These are phyloP conservation scores for Phytopythium litorale DNA, from an alignment of 352 stramenopile species.

Conservation along the genomic window DNA sequence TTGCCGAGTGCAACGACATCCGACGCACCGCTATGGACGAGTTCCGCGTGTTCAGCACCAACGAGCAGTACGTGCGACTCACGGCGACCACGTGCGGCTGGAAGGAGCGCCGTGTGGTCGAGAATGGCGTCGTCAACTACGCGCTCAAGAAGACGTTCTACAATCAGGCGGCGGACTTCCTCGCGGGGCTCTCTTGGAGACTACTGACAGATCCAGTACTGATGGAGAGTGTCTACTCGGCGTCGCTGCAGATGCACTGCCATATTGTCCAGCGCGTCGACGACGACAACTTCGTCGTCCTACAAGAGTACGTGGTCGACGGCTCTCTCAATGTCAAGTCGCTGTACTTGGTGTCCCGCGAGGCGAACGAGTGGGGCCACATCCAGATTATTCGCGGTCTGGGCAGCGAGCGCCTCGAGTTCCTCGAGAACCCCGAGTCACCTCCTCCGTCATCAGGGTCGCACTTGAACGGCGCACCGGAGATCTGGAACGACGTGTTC, in stretches of 20 bases:
- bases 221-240: slow-evolving; percentile 7
- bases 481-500: slow-evolving; percentile 7
- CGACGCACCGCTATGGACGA: not conserved
- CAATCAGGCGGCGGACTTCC: not conserved
- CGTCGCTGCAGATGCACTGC: slow-evolving; percentile 2
- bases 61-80: slow-evolving; percentile 4
- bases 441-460: not conserved
- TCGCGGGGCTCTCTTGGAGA: not conserved
- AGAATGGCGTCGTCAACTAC: slow-evolving; percentile 6
- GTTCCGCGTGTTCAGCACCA: slow-evolving; percentile 6
- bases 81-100: slow-evolving; percentile 7
- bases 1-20: slow-evolving; percentile 2
- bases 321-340: slow-evolving; percentile 4
- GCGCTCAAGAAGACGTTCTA: slow-evolving; percentile 8
- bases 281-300: slow-evolving; percentile 6
- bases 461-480: not conserved
- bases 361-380: not conserved
- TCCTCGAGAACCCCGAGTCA: slow-evolving; percentile 1
- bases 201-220: slow-evolving; percentile 1
- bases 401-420: slow-evolving; percentile 5
- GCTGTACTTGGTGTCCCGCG: slow-evolving; percentile 5
- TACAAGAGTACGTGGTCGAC: slow-evolving; percentile 5
- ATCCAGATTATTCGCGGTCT: slow-evolving; percentile 4
- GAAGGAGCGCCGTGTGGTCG: slow-evolving; percentile 2
- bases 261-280: slow-evolving; percentile 6